Percentiles rank a stretch among this genome's conserved stretches.
Conservation (phyloP, 108 stramenopile genomes). For the Cyclotella choctawhatcheeana region DNA sequence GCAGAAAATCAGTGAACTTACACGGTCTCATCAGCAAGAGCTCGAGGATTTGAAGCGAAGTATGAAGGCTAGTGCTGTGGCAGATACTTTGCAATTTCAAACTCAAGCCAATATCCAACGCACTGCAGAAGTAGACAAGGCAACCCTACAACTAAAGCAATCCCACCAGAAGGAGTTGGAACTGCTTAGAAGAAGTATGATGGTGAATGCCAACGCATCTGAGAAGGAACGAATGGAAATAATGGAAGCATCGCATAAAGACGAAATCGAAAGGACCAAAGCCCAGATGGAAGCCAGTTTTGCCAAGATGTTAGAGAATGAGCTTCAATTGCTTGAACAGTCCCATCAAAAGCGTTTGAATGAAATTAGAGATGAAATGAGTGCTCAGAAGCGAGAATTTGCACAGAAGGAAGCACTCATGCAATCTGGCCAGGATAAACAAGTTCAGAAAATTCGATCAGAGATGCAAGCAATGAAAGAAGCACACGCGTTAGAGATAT, state of each 20-base stretch:
- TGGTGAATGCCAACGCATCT: constrained; percentile 19
- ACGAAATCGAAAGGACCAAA: constrained; percentile 10
- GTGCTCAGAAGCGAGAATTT: not conserved
- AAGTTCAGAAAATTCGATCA: constrained; percentile 9
- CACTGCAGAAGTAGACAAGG: constrained; percentile 23
- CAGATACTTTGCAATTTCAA: constrained; percentile 32
- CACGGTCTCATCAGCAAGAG: constrained; percentile 21
- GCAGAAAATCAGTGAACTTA: constrained; percentile 5
- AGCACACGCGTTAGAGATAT: constrained; percentile 13
- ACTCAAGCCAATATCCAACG: constrained; percentile 28
- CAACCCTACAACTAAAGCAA: constrained; percentile 30
- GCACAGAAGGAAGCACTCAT: not conserved
- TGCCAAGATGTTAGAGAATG: constrained; percentile 10
- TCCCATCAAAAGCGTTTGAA: constrained; percentile 6
- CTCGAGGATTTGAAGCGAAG: constrained; percentile 22
- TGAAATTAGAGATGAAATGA: constrained; percentile 13
- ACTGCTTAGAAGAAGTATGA: constrained; percentile 26
- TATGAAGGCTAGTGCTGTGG: constrained; percentile 24
- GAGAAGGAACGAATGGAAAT: constrained; percentile 20
- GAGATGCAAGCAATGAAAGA: constrained; percentile 32
- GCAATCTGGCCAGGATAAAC: constrained; percentile 1
- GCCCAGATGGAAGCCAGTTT: constrained; percentile 19
- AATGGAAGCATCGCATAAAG: constrained; percentile 3
- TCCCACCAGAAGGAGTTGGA: constrained; percentile 42
- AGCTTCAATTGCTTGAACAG: constrained; percentile 10